These are phyloP conservation scores for Talaromyces sp. DNA, from an alignment of 2,329 filamentous ascomycete species.

Conservation along the genomic window DNA sequence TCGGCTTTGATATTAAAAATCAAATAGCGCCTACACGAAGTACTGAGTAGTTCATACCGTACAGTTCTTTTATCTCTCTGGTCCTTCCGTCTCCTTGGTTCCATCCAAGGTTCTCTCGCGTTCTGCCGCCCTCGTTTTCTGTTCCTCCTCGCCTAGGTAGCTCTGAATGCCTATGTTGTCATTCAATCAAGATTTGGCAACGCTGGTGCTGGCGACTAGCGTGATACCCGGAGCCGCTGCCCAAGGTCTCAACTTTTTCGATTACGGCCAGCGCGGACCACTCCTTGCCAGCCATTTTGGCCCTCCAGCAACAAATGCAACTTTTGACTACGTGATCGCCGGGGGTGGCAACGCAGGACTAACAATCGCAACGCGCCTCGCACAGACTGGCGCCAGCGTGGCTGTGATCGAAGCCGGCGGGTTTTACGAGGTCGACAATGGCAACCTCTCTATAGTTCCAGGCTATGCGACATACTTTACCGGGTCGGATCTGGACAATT, in stretches of 20 bases:
- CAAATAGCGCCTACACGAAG: not conserved
- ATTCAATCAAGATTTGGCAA: not conserved
- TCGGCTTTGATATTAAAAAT: not conserved
- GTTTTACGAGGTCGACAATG: conserved; percentile 38
- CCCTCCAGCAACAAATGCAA: conserved; percentile 19
- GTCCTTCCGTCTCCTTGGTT: not conserved
- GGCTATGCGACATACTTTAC: conserved; percentile 25
- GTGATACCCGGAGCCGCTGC: not conserved
- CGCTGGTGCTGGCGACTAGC: not conserved
- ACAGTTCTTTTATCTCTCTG: not conserved
- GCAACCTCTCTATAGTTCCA: conserved; percentile 31
- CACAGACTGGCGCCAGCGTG: conserved; percentile 22
- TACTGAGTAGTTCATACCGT: not conserved
- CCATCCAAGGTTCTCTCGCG: not conserved
- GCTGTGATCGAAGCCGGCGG: conserved; percentile 12
- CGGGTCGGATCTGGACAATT: conserved; percentile 27
- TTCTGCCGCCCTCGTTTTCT: not conserved
- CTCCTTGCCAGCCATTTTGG: conserved; percentile 21
- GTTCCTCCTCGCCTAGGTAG: not conserved
- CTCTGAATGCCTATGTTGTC: not conserved
- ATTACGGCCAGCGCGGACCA: conserved; percentile 6
- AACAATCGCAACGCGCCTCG: conserved; percentile 24
- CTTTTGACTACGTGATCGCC: conserved; percentile 20
- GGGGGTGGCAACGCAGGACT: not conserved
- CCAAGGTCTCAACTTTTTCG: not conserved